These are phyloP conservation scores for Pestalotiopsis sp. DNA, from an alignment of 2,329 filamentous ascomycete genomes.

Conservation along the genomic window DNA sequence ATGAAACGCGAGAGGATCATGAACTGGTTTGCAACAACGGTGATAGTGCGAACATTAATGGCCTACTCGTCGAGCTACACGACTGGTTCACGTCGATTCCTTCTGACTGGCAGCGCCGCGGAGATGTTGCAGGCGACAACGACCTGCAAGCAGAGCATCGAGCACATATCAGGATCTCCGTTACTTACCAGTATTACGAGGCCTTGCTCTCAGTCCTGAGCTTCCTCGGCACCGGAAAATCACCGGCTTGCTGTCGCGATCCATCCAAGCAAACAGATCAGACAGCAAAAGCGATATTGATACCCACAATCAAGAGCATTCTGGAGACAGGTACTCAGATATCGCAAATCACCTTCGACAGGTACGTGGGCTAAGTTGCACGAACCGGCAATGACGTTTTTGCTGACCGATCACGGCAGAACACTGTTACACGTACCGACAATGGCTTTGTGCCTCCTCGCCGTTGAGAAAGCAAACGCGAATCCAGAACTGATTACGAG, in stretches of 20 bases:
- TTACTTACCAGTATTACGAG: neutral
- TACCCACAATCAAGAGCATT: neutral
- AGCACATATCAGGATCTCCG: neutral
- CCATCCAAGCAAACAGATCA: neutral
- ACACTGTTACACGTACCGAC: neutral
- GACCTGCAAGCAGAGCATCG: neutral
- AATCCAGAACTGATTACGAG: neutral
- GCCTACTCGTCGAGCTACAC: neutral
- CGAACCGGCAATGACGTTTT: neutral
- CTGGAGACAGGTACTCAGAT: neutral
- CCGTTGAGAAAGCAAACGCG: neutral
- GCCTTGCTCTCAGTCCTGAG: neutral
- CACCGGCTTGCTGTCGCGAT: neutral
- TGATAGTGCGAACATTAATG: neutral
- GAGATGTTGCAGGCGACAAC: neutral
- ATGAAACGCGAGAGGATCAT: neutral
- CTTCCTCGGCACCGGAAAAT: neutral
- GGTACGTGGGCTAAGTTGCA: neutral
- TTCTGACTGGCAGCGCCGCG: neutral
- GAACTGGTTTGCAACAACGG: neutral
- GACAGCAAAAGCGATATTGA: neutral
- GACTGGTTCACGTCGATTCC: neutral
- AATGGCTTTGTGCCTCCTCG: neutral
- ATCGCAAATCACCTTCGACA: neutral
- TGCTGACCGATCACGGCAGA: neutral